phyloP scores from a whole-genome alignment of 805 yeast species.

The Teunomyces lycoperdinae region DNA sequence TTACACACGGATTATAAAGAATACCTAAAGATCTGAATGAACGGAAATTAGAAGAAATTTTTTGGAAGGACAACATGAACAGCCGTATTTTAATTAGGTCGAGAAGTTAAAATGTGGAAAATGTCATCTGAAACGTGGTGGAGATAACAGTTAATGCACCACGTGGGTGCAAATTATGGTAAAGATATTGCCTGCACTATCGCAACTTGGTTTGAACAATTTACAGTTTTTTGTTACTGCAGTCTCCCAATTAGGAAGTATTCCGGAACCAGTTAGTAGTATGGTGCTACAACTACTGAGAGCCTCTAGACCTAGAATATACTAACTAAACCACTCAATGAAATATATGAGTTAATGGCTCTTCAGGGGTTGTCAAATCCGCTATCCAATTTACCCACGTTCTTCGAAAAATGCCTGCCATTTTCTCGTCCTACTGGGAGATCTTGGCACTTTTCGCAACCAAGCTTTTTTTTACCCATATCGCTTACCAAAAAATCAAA shows the following conservation, averaged over 20 bases:
- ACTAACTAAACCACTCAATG: too few relatives aligned
- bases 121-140: background rate
- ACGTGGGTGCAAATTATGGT: background rate
- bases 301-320: too few relatives aligned
- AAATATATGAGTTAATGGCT: too few relatives aligned
- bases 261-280: background rate
- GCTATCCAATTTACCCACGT: background rate
- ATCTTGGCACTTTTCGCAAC: constrained; percentile 4
- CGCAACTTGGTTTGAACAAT: background rate
- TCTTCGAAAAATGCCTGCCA: background rate
- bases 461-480: constrained; percentile 2
- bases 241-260: background rate
- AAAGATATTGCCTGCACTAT: background rate
- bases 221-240: background rate
- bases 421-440: background rate
- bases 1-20: too few relatives aligned
- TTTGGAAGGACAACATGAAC: background rate
- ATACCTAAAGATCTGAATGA: background rate
- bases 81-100: background rate
- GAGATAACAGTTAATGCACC: background rate
- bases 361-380: too few relatives aligned
- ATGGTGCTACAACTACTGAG: background rate
- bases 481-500: background rate
- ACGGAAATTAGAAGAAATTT: background rate
- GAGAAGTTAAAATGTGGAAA: background rate